Base-by-base conservation (phyloP, 768 basidiomycete genomes). In the Pisolithus albus region DNA sequence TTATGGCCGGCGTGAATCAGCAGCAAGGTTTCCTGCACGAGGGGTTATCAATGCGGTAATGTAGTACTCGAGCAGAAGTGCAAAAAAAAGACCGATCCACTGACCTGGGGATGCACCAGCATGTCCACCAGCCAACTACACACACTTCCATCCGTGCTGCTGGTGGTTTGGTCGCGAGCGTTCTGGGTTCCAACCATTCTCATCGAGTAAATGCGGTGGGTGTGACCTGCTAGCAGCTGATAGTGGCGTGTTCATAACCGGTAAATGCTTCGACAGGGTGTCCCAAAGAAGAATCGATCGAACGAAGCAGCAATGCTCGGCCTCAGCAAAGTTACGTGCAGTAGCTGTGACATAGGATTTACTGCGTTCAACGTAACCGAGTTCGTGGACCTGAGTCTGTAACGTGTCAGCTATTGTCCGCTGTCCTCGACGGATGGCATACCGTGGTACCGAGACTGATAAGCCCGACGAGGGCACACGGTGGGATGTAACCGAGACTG, bases 51-150 rank as follows among this genome's bases (percentile, higher is more conserved):
- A 23, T 23, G 21, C 21, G 4, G 21, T 23, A 1, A 23, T 23
- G 21, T 23, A 23, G 21, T 23, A 23, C 21, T 23, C 4, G 37
- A 23, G 7, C 34, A 49, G 28, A 38, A 26, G 28, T 7, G 44
- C 26, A 36, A 36, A 38, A 26, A 45, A 15, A 16, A 32, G 39
- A 24, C 28, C 18, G 44, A 38, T 36, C 9, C 18, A 48, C 65
- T 3, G 60, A 92, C 93, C 79, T 97, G 94, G 9, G 96, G 96
- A 63, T 95, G 90, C 1, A 96, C 93, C 40, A 99, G 82, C 94
- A 98, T 97, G 70, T 99, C 96, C 7, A 96, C 90, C 8, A 95
- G 73, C 96, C 96, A 99, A 66, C 89, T 91, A 69, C 96, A 98
- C 5, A 99, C 91, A 24, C 86, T 86, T 2, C 96, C 96, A 66